Evolutionary conservation across 2,329 filamentous ascomycete genomes (phyloP).

Genomic region (Podosphaera fusca): DNA sequence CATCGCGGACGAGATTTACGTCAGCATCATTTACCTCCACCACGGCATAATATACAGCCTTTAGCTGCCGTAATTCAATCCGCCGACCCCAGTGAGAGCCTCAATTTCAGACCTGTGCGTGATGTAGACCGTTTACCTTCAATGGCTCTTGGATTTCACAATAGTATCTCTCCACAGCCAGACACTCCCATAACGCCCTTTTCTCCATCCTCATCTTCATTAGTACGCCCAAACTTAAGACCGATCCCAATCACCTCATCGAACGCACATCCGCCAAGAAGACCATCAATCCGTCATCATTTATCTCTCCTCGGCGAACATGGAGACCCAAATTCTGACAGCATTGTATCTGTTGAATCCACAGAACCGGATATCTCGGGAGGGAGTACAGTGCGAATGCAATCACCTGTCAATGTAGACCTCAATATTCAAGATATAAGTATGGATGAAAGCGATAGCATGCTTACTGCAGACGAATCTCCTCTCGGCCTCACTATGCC

Average conservation of each 20-base stretch:
- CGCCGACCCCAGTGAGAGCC: slow-evolving; percentile 47
- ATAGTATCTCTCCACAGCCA: slow-evolving; percentile 62
- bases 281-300: slow-evolving; percentile 76
- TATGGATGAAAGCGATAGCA: slow-evolving; percentile 54
- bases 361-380: slow-evolving; percentile 49
- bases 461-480: slow-evolving; percentile 47
- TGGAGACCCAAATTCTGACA: slow-evolving; percentile 70
- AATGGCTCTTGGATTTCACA: slow-evolving; percentile 48
- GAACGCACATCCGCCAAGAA: slow-evolving; percentile 34
- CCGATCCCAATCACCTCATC: slow-evolving; percentile 29
- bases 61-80: slow-evolving; percentile 42
- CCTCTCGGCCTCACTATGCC: slow-evolving; percentile 54
- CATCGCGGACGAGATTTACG: slow-evolving; percentile 28
- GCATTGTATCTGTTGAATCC: slow-evolving; percentile 55
- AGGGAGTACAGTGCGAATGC: slow-evolving; percentile 31
- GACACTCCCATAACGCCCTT: slow-evolving; percentile 74
- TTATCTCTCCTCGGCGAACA: slow-evolving; percentile 66
- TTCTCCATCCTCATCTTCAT: slow-evolving; percentile 32
- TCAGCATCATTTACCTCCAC: slow-evolving; percentile 25
- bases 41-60: slow-evolving; percentile 36
- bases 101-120: slow-evolving; percentile 53
- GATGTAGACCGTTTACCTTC: slow-evolving; percentile 66
- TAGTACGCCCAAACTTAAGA: slow-evolving; percentile 31
- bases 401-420: slow-evolving; percentile 42
- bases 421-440: slow-evolving; percentile 47